Percentiles rank a stretch among this genome's conserved stretches.
phyloP scores from a whole-genome alignment of 805 yeast species.

The Metschnikowia similis region DNA sequence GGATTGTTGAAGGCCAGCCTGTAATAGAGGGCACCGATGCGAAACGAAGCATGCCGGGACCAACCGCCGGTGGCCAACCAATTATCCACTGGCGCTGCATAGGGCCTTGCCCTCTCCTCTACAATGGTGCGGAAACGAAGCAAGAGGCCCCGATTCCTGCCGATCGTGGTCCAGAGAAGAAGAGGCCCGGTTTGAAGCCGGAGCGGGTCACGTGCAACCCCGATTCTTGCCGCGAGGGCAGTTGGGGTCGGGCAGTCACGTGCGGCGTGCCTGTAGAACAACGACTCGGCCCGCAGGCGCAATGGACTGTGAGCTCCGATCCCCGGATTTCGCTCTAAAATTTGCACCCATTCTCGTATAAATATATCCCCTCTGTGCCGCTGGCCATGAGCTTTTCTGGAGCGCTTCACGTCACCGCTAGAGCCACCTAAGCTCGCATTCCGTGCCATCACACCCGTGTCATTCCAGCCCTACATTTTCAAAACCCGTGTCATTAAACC shows the following conservation, averaged over 20 bases:
- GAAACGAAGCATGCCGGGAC: background rate
- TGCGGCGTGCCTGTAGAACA: background rate
- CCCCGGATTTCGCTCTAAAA: constrained; percentile 15
- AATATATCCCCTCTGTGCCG: background rate
- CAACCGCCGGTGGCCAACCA: background rate
- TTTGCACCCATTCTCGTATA: constrained; percentile 16
- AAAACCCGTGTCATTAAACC: too few relatives aligned
- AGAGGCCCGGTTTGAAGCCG: too few relatives aligned
- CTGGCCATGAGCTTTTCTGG: background rate
- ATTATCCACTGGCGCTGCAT: background rate
- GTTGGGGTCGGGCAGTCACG: background rate
- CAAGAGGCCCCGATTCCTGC: too few relatives aligned
- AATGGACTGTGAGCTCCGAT: constrained; percentile 11
- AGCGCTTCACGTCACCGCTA: too few relatives aligned
- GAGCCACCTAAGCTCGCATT: too few relatives aligned
- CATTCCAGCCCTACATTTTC: too few relatives aligned
- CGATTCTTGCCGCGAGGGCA: too few relatives aligned
- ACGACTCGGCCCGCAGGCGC: background rate
- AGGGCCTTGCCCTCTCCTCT: background rate
- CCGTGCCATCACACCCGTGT: too few relatives aligned
- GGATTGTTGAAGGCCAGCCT: background rate
- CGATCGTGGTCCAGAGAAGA: too few relatives aligned
- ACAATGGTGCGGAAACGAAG: too few relatives aligned
- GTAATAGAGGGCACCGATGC: background rate
- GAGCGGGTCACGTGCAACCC: too few relatives aligned